Conservation (phyloP, 306 rosid genomes). For the Ziziphus jujuba region DNA sequence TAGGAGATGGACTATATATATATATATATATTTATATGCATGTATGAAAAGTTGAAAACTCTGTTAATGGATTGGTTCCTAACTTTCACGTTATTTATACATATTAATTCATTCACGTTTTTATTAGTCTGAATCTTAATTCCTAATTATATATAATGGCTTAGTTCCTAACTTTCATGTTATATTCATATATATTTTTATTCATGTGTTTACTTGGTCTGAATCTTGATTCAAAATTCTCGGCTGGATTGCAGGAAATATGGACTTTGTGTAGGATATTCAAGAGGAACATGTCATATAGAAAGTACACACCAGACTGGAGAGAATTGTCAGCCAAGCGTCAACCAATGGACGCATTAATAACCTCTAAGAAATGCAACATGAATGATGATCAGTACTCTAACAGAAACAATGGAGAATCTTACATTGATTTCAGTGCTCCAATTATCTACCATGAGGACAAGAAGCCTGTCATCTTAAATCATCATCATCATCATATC, state of each 20-base stretch:
- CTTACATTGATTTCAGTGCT: conserved; percentile 54
- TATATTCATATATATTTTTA: background rate
- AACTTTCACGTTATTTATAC: too few relatives aligned
- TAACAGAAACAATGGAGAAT: conserved; percentile 31
- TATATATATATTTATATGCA: too few relatives aligned
- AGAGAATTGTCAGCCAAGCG: conserved; percentile 42
- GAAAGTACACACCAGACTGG: conserved; percentile 52
- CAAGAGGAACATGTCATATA: conserved; percentile 57
- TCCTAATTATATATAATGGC: too few relatives aligned
- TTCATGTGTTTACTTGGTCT: background rate
- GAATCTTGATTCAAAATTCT: too few relatives aligned
- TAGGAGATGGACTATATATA: too few relatives aligned
- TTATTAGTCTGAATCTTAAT: background rate
- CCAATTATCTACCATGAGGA: conserved; percentile 25
- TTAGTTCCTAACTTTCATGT: too few relatives aligned
- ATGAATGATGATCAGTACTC: conserved; percentile 5
- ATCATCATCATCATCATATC: conserved; percentile 7
- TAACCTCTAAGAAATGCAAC: conserved; percentile 22
- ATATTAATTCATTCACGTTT: background rate
- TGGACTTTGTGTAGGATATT: conserved; percentile 94
- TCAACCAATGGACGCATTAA: conserved; percentile 8
- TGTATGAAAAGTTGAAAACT: too few relatives aligned
- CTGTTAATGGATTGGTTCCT: too few relatives aligned
- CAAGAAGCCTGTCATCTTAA: conserved; percentile 30
- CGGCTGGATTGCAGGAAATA: conserved; percentile 64